These are phyloP conservation scores for Mortierella alpina DNA, from an alignment of 192 early-diverging fungal genomes.

Conservation along the genomic window DNA sequence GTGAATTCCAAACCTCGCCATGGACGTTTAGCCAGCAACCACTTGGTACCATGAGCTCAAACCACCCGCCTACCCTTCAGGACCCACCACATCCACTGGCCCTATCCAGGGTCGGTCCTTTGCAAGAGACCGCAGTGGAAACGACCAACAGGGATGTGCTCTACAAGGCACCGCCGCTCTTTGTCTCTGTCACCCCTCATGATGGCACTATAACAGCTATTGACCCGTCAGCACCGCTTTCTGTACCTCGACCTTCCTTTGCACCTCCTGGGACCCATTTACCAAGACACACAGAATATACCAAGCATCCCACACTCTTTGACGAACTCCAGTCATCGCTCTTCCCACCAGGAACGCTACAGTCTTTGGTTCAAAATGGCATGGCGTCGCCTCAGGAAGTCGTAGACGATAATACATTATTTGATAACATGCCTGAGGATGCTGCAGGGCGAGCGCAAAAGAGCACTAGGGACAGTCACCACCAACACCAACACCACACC, in stretches of 20 bases:
- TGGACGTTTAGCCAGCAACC: background rate
- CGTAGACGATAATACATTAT: conserved; percentile 21
- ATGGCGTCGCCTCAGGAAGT: conserved; percentile 48
- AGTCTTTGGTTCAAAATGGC: conserved; percentile 24
- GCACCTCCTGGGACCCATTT: conserved; percentile 18
- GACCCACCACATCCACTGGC: conserved; percentile 15
- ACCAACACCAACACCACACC: background rate
- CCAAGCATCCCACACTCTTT: conserved; percentile 41
- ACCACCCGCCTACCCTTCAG: background rate
- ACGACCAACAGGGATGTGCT: conserved; percentile 31
- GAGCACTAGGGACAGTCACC: background rate
- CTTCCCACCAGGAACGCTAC: conserved; percentile 43
- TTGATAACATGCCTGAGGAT: conserved; percentile 1
- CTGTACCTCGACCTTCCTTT: conserved; percentile 15
- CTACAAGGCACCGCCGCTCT: conserved; percentile 32
- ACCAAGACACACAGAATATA: conserved; percentile 41
- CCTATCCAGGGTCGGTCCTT: background rate
- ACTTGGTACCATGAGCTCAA: background rate
- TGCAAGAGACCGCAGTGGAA: background rate
- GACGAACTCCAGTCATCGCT: conserved; percentile 52
- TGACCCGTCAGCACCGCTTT: conserved; percentile 10
- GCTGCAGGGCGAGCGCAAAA: no score
- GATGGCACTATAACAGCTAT: background rate
- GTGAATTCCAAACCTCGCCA: no score
- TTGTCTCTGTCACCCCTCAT: background rate